Evolutionary conservation across 2,329 filamentous ascomycete species (phyloP), one percentile per base, ranked within the genome.

Genomic region (Parastagonospora nodorum): DNA sequence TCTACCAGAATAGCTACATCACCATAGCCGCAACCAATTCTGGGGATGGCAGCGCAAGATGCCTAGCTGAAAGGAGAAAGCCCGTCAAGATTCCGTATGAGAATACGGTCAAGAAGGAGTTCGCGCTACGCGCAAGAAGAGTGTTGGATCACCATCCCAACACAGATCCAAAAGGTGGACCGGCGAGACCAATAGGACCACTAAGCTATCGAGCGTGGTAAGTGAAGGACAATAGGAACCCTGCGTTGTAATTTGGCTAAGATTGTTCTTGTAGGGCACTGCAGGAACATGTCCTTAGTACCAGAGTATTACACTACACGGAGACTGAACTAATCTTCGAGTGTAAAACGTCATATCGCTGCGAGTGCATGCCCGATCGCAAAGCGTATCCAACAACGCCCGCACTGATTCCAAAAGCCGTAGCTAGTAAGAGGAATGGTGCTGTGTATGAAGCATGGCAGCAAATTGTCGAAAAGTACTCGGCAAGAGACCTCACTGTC

Each of bases 241-340:
- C 5, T 33, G 11, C 30, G 2, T 5, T n/a, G 12, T 14, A 2
- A 24, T 39, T 24, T 27, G 16, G 19, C 11, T 42, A 30, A 42
- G 14, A n/a, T 42, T 11, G 10, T 12, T 35, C 3, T 6, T 16
- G 19, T 24, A 42, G 40, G 69, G 66, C 61, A 8, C 50, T 73
- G 1, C 69, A 73, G 39, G 70, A 72, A 36, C 68, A 69, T 42
- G 64, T 67, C 2, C 55, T 73, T 2, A 68, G 64, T 39, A 67
- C 68, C 1, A 60, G 71, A 19, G 55, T 72, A 14, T 32, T 73
- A 8, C 68, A 72, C 48, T 73, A 68, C 38, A 71, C 69, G 5
- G 55, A 52, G 5, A 68, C 64, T 2, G 68, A 73, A 38, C 43
- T 73, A n/a, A 49, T 72, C 4, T 73, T 70, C 28, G 68, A 72